A percentile compares a stretch with the other conserved stretches of the same genome.
These are phyloP conservation scores for Eurotiales sp. DNA, from an alignment of 2,329 filamentous ascomycete genomes.

Conservation along the genomic window DNA sequence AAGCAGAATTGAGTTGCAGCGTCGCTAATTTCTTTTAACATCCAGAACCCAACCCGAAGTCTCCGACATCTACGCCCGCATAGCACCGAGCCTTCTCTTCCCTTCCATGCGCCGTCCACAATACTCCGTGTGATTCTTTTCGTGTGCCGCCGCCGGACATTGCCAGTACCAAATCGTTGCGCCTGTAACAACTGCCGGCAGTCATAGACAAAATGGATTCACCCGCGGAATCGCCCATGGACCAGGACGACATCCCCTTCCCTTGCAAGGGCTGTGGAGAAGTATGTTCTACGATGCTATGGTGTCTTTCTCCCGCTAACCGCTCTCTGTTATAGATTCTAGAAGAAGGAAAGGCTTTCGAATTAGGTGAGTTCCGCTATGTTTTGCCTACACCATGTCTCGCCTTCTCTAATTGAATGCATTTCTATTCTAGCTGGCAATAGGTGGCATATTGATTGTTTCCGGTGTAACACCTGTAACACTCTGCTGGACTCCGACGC, in stretches of 20 bases:
- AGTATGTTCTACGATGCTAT: slow-evolving; percentile 51
- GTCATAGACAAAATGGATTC: slow-evolving; percentile 48
- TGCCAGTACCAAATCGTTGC: neutral
- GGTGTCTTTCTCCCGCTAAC: slow-evolving; percentile 6
- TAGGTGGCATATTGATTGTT: slow-evolving; percentile 98
- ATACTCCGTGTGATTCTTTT: slow-evolving; percentile 4
- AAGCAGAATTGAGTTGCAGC: neutral
- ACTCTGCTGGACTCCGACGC: slow-evolving; percentile 97
- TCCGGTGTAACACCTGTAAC: slow-evolving; percentile 92
- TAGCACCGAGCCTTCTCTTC: neutral
- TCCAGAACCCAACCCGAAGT: too few relatives aligned
- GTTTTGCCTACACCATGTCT: slow-evolving; percentile 9
- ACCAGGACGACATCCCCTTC: slow-evolving; percentile 74
- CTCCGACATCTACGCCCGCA: neutral
- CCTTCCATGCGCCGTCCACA: slow-evolving; percentile 9
- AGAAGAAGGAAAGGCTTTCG: slow-evolving; percentile 97
- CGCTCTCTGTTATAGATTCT: slow-evolving; percentile 63
- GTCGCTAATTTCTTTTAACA: neutral
- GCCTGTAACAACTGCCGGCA: neutral
- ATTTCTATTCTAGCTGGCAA: slow-evolving; percentile 67
- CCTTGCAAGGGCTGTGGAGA: slow-evolving; percentile 92
- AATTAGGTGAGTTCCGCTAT: slow-evolving; percentile 68
- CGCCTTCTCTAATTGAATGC: slow-evolving; percentile 21
- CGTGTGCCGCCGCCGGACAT: neutral
- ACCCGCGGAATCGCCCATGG: slow-evolving; percentile 61